Percentiles rank a stretch among this genome's conserved stretches.
These are phyloP conservation scores for Lentinula guzmanii DNA, from an alignment of 768 basidiomycete species.

Conservation along the genomic window DNA sequence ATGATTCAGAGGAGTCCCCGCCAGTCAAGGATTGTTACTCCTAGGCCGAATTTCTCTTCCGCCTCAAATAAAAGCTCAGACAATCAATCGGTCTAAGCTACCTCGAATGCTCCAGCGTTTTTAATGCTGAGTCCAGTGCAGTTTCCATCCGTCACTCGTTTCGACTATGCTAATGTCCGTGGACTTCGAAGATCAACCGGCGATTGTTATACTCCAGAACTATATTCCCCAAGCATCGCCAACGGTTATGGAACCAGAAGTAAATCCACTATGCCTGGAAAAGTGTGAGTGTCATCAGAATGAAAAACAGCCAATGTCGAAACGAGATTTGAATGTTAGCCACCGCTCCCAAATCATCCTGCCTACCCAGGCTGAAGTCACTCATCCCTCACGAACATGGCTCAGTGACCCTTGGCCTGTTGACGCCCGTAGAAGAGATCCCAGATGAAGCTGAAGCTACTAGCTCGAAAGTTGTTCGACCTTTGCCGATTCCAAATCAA, in stretches of 20 bases:
- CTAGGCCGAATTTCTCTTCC: not conserved
- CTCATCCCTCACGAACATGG: not conserved
- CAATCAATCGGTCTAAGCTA: not conserved
- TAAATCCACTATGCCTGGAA: not conserved
- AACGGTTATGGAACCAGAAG: not conserved
- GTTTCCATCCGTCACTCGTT: not conserved
- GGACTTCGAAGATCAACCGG: not conserved
- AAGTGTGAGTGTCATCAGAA: not conserved
- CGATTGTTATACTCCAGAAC: not conserved
- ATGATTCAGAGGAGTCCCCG: too few relatives aligned
- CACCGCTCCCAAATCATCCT: not conserved
- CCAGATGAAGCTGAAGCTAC: not conserved
- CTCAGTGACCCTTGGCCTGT: not conserved
- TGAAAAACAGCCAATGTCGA: not conserved
- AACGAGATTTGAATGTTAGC: not conserved
- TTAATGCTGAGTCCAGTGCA: not conserved
- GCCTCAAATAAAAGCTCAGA: not conserved
- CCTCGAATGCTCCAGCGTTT: not conserved
- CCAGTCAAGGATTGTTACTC: too few relatives aligned
- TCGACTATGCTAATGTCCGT: not conserved
- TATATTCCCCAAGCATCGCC: not conserved
- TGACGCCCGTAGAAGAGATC: constrained; percentile 3
- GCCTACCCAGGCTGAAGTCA: not conserved
- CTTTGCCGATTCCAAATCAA: not conserved
- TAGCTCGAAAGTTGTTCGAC: not conserved